A percentile compares a stretch with the other conserved stretches of the same genome.
Evolutionary conservation across 331 rosid genomes (phyloP).

Genomic region (Stylosanthes scabra): DNA sequence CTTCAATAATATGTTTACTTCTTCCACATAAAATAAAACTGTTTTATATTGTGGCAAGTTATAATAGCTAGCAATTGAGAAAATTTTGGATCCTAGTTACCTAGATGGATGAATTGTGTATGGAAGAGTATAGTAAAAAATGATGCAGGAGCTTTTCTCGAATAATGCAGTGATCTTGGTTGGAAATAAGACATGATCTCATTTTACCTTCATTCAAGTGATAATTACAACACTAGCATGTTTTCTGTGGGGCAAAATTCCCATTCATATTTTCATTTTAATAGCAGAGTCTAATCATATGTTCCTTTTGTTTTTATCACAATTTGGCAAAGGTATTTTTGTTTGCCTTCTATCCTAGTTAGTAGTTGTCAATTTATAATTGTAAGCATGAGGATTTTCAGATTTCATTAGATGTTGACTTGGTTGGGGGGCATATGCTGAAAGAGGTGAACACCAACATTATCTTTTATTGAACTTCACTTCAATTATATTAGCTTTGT

Average conservation of each 20-base stretch:
- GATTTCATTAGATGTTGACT: not conserved
- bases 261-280: not conserved
- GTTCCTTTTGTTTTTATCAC: not conserved
- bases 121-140: not conserved
- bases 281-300: not conserved
- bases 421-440: not conserved
- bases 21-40: not conserved
- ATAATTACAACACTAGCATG: not conserved
- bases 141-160: not conserved
- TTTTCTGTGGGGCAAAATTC: not conserved
- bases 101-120: not conserved
- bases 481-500: conserved; percentile 4
- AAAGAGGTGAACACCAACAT: not conserved
- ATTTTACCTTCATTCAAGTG: not conserved
- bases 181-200: not conserved
- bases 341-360: not conserved
- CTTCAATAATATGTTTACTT: not conserved
- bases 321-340: not conserved
- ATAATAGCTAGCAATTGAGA: not conserved
- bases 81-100: not conserved
- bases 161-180: conserved; percentile 2
- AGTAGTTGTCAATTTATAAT: not conserved
- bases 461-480: not conserved
- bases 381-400: not conserved
- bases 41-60: not conserved